Conservation (phyloP, 495 filamentous ascomycete species). For the Trichoderma gamsii region DNA sequence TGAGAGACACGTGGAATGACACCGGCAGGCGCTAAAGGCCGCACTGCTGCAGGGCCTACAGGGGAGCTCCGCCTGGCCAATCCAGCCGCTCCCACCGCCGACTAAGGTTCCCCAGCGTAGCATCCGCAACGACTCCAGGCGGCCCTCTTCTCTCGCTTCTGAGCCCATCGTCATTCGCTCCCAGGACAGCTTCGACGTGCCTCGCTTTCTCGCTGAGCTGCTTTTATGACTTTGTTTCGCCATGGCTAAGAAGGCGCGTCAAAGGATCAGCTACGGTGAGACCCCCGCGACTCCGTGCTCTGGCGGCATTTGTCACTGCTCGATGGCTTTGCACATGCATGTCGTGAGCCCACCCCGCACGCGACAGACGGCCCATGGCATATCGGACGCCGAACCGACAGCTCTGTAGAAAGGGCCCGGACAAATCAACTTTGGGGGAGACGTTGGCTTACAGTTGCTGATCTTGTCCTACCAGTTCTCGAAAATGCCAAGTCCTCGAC, state of each 20-base stretch:
- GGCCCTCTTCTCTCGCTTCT: background rate
- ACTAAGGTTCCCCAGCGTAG: slow-evolving; percentile 1
- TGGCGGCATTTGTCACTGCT: background rate
- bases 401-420: background rate
- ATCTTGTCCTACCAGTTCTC: slow-evolving; percentile 56
- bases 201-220: background rate
- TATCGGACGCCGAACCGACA: background rate
- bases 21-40: slow-evolving; percentile 6
- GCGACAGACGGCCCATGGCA: background rate
- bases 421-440: background rate
- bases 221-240: background rate
- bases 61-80: slow-evolving; percentile 14
- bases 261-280: slow-evolving; percentile 18
- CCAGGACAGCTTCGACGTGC: background rate
- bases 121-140: slow-evolving; percentile 5
- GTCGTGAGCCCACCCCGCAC: slow-evolving; percentile 9
- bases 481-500: slow-evolving; percentile 86
- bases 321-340: background rate
- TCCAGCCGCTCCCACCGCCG: background rate
- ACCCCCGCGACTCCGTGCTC: background rate
- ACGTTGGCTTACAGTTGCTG: slow-evolving; percentile 1
- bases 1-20: slow-evolving; percentile 3
- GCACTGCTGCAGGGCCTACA: slow-evolving; percentile 8
- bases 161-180: slow-evolving; percentile 9
- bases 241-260: slow-evolving; percentile 17